Base-by-base conservation (phyloP, 768 basidiomycete species). In the Boletus rubescentipes region DNA sequence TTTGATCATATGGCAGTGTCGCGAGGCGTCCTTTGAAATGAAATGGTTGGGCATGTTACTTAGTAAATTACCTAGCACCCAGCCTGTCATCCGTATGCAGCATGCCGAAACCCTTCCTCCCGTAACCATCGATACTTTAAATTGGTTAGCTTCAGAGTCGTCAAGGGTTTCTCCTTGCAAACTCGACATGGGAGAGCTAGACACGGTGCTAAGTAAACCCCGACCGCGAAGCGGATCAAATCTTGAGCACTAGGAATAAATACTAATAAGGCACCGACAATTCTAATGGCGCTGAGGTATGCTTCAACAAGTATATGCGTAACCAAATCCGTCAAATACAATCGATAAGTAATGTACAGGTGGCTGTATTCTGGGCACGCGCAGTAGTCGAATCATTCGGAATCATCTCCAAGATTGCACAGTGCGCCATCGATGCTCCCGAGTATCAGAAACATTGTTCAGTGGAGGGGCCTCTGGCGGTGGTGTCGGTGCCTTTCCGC, bases 1-100 rank as follows among this genome's bases (percentile, higher is more conserved):
- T 87, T 87, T 64, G 72, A 78, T 59, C 82, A 84, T 62, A 81
- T 82, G 14, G 75, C 83, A 41, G 77, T 89, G 40, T 69, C 75
- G 55, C 80, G 82, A 6, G 85, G 84, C 31, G 81, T 77, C 30
- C 86, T 88, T 69, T 87, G 68, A 76, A 48, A 41, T 34, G 30
- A 15, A 4, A n/a, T n/a, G n/a, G n/a, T n/a, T 14, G 29, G 34
- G 45, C 29, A 30, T 20, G 29, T 32, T 36, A 23, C 11, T 29
- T 48, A n/a, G n/a, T n/a, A n/a, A n/a, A n/a, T n/a, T n/a, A 20
- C 7, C 11, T 18, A 21, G n/a, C 34, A 32, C 20, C 12, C 35
- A 32, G 29, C 16, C 11, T 35, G 48, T 38, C 29, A 6, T 51
- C 26, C n/a, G 31, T 52, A 30, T 55, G 20, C 35, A 46, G 23